Evolutionary conservation across 164 flowering plant genomes (phyloP).

Genomic region (Piper longum): DNA sequence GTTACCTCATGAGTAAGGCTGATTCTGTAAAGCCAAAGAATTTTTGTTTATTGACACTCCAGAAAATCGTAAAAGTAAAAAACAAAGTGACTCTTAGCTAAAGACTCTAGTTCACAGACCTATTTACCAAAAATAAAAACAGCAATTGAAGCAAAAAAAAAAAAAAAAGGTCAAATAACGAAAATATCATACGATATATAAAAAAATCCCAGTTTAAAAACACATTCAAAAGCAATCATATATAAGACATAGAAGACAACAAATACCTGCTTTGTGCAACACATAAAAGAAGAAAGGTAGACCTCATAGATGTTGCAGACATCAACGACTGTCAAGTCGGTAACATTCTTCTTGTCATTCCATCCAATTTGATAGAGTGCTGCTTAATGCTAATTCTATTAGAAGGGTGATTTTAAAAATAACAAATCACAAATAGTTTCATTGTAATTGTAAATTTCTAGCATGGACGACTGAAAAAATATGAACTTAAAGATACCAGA

Average conservation of each 20-base stretch:
- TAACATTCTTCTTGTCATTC: slow-evolving; percentile 72
- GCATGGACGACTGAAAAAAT: slow-evolving; percentile 61
- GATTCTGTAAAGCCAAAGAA: neutral
- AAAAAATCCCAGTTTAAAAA: neutral
- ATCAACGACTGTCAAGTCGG: slow-evolving; percentile 85
- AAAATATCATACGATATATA: neutral
- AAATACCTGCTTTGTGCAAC: slow-evolving; percentile 91
- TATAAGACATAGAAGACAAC: too few species aligned
- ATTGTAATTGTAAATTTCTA: slow-evolving; percentile 62
- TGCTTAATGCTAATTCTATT: slow-evolving; percentile 51
- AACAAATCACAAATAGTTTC: slow-evolving; percentile 86
- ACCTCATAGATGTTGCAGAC: slow-evolving; percentile 76
- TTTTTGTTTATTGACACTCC: too few species aligned
- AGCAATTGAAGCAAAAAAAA: neutral
- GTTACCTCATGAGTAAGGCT: neutral
- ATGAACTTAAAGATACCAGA: too few species aligned
- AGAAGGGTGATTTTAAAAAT: slow-evolving; percentile 30
- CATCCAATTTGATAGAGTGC: slow-evolving; percentile 78
- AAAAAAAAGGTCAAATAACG: too few species aligned
- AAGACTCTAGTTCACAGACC: slow-evolving; percentile 97
- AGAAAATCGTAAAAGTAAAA: slow-evolving; percentile 71
- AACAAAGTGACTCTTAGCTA: slow-evolving; percentile 83
- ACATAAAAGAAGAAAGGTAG: slow-evolving; percentile 50
- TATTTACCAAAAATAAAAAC: slow-evolving; percentile 6
- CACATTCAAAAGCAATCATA: too few species aligned